Evolutionary conservation across 495 filamentous ascomycete species (phyloP).

Genomic region (Xylaria telfairii): DNA sequence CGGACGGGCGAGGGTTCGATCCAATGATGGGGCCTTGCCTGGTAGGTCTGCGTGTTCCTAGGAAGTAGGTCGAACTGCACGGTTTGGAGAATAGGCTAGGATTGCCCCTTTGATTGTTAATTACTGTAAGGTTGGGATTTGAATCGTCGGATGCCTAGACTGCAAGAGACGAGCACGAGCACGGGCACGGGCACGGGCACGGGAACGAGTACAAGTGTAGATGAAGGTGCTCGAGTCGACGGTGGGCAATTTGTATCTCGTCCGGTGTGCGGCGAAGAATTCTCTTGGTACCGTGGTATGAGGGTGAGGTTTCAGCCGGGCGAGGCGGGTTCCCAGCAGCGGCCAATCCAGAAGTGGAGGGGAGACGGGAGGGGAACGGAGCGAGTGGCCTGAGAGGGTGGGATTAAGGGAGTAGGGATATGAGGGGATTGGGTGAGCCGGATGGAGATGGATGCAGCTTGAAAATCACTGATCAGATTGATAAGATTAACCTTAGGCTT

Average conservation of each 20-base stretch:
- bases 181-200: background rate
- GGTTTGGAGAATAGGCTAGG: background rate
- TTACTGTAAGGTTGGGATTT: too few species aligned
- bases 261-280: conserved; percentile 10
- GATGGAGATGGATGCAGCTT: conserved; percentile 28
- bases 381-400: conserved; percentile 1
- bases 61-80: background rate
- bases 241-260: background rate
- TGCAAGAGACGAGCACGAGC: background rate
- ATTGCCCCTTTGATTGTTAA: too few species aligned
- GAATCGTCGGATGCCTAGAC: background rate
- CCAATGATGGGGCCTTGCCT: conserved; percentile 3
- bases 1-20: conserved; percentile 10
- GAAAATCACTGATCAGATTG: conserved; percentile 48
- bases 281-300: background rate
- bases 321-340: background rate
- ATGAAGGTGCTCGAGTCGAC: background rate
- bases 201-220: background rate
- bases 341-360: background rate
- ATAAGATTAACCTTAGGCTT: too few species aligned
- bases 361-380: background rate
- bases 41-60: conserved; percentile 1
- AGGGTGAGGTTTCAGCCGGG: background rate
- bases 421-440: conserved; percentile 22
- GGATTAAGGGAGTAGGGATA: too few species aligned